A percentile compares a stretch with the other conserved stretches of the same genome.
phyloP scores from a whole-genome alignment of 257 asterid genomes.

The Plectranthus barbatus region DNA sequence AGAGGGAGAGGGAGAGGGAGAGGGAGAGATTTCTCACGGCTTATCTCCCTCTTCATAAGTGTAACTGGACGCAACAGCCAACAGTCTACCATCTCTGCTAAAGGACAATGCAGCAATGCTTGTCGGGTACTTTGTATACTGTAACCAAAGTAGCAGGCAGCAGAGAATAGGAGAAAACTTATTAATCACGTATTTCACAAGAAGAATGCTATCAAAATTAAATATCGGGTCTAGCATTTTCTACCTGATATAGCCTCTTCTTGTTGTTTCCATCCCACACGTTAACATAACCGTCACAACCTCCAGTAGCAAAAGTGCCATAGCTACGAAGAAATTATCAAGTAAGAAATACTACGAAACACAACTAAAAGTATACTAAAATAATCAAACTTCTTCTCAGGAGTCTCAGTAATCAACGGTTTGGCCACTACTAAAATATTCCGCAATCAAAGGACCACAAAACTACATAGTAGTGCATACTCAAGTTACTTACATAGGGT shows the following conservation, averaged over 20 bases:
- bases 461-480: too few relatives aligned
- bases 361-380: too few relatives aligned
- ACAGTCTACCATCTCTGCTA: constrained; percentile 78
- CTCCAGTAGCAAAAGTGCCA: constrained; percentile 93
- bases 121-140: constrained; percentile 79
- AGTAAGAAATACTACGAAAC: background rate
- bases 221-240: background rate
- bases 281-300: constrained; percentile 86
- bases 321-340: constrained; percentile 35
- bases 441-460: too few relatives aligned
- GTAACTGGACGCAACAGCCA: constrained; percentile 92
- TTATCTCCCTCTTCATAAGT: constrained; percentile 92
- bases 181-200: background rate
- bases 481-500: constrained; percentile 63
- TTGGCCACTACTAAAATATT: too few relatives aligned
- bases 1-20: background rate
- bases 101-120: constrained; percentile 82
- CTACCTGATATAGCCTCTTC: constrained; percentile 92
- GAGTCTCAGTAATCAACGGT: too few relatives aligned
- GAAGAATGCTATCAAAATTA: too few relatives aligned
- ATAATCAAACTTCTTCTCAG: too few relatives aligned
- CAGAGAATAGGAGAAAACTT: background rate
- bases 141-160: constrained; percentile 5
- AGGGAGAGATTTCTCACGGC: constrained; percentile 37
- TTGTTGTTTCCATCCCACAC: constrained; percentile 98